Base-by-base conservation (phyloP, 345 rosid genomes). In the Firmiana major region DNA sequence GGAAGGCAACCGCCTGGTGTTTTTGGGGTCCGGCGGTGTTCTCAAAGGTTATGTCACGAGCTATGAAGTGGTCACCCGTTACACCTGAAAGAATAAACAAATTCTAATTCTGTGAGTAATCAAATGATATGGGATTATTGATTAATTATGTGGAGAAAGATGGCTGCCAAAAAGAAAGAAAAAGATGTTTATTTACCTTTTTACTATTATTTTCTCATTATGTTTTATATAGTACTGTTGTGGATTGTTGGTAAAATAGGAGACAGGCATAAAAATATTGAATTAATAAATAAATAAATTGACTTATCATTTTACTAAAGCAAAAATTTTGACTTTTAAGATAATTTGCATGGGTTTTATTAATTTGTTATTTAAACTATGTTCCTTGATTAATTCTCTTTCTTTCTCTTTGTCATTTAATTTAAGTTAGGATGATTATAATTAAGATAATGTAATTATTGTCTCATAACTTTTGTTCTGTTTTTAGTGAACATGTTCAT, bases 11-110 rank as follows among this genome's bases (percentile, higher is more conserved):
- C 0, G 97, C 98, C 21, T 92, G 98, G 73, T 91, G 90, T 17
- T 91, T 90, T 74, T 78, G 76, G 1, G 97, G 94, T 4, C 97
- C 98, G 4, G 98, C 98, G 0, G 96, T 91, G 92, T 94, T 94
- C 78, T 89, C 84, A 81, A 92, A 91, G 7, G 96, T 92, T 64
- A 94, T 88, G 82, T 73, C 94, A 59, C 86, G 83, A 7, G 98
- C 97, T 11, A 94, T 88, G 83, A 94, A 94, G 15, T 94, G 87
- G 40, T 45, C 65, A 2, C 94, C 97, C 26, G 84, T 55, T 19
- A 92, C 89, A 80, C 86, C 98, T 94, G 87, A 9, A 5, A 24
- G 5, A 67, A 57, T 7, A 28, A 26, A 43, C 26, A 46, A 73
- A 78, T 15, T 22, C 8, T 34, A 73, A 78, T 15, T 22, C 8